Base-by-base conservation (phyloP, 768 basidiomycete species). In the Artomyces pyxidatus region DNA sequence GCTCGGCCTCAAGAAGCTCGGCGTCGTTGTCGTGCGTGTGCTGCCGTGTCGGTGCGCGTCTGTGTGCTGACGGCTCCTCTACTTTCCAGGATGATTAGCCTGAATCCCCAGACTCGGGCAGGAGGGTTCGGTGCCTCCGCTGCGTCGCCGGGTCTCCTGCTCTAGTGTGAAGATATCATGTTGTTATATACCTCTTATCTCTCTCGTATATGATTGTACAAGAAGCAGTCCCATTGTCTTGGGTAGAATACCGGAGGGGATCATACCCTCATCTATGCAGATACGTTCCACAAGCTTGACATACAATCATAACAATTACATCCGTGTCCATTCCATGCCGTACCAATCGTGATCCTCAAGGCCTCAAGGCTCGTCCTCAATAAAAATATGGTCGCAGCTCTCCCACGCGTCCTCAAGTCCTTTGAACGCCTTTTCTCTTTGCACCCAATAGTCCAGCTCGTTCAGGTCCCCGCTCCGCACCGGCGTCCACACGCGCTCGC, bases 401-500 rank as follows among this genome's bases (percentile, higher is more conserved):
- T 71, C 73, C 87, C 88, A 90, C 47, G 37, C 71, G 67, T 26
- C 65, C 65, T 44, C 63, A 51, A 58, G 59, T 1, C n/a, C 52
- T 29, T 56, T 71, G 72, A 79, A 86, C 6, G 78, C 76, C 47
- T 62, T 70, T 61, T 87, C 83, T 57, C 92, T 73, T 65, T 90
- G 84, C 1, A 67, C 61, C 93, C 93, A 97, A 66, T 95, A 96
- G 63, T 85, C 85, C 47, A 93, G 63, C 46, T 65, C 61, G 43
- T 74, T 70, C n/a, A n/a, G n/a, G n/a, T n/a, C n/a, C 3, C 63
- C 73, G 1, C 68, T 64, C 49, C 78, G 65, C 12, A 71, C 65
- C 0, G 94, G 94, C 40, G 72, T 62, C 94, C 94, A 98, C 45
- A 92, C 83, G 39, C 89, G 71, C 61, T 95, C 93, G 2, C 87